A percentile compares a stretch with the other conserved stretches of the same genome.
Evolutionary conservation across 148 eudicot species (phyloP).

Genomic region (Fallopia convolvulus): DNA sequence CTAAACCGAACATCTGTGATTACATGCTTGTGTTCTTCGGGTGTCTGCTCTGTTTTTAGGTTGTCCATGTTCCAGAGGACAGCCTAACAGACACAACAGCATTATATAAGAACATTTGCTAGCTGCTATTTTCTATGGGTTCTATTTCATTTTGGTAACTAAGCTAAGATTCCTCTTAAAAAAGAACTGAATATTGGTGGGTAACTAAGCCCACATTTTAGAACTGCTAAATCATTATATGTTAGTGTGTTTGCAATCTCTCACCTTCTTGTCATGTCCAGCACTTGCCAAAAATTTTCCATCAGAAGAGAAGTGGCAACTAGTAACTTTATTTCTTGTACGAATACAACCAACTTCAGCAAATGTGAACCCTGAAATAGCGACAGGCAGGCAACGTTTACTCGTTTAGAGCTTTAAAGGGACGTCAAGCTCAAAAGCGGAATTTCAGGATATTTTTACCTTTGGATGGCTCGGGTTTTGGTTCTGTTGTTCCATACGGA

Average conservation of each 20-base stretch:
- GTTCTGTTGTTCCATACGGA: constrained; percentile 74
- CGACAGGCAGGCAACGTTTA: background rate
- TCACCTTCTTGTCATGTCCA: constrained; percentile 91
- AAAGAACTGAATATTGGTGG: background rate
- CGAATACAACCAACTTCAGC: constrained; percentile 70
- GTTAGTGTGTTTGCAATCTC: background rate
- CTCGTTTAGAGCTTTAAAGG: background rate
- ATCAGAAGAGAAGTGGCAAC: constrained; percentile 92
- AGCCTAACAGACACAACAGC: constrained; percentile 37
- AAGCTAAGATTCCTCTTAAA: background rate
- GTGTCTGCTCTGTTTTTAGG: constrained; percentile 62
- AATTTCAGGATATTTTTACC: constrained; percentile 26
- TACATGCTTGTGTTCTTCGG: constrained; percentile 58
- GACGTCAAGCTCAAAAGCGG: background rate
- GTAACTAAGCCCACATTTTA: background rate
- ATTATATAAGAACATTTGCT: background rate
- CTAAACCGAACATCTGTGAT: constrained; percentile 83
- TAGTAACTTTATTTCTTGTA: constrained; percentile 64
- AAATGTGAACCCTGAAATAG: constrained; percentile 70
- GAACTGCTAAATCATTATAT: background rate
- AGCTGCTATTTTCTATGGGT: background rate
- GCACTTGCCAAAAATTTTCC: constrained; percentile 88
- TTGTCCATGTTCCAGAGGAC: constrained; percentile 93
- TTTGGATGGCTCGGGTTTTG: constrained; percentile 73
- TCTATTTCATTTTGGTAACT: background rate